Base-by-base conservation (phyloP, 352 stramenopile genomes). In the Aphanomyces astaci region DNA sequence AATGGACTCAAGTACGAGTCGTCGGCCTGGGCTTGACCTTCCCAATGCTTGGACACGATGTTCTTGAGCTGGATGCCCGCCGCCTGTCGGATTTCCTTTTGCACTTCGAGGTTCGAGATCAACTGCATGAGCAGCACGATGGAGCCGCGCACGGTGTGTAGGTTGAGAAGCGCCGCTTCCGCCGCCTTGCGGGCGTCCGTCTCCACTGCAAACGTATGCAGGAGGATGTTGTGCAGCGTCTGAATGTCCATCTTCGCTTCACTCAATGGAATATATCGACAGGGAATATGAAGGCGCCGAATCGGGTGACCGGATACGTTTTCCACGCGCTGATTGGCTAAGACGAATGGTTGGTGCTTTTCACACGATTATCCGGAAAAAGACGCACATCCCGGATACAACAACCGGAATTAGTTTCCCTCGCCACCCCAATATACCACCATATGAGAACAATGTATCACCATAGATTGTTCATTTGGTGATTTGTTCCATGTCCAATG, bases 11-110 rank as follows among this genome's bases (percentile, higher is more conserved):
- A 68, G 69, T 89, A 82, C 56, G 95, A 87, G 43, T 84, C 82
- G 15, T 94, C 74, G 24, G 85, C 78, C 52, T 96, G 75, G 56
- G 90, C 76, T 7, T 72, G 65, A 40, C 82, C 90, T 49, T 96
- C 86, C 95, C 95, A 98, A 71, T 96, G 95, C 79, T 97, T 96
- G 32, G 95, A 81, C 66, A 97, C 95, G 30, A 98, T 84, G 79
- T 98, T 98, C 78, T 98, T 98, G 36, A 98, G 79, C 74, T 94
- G 89, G 73, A 98, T 96, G 51, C 92, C 90, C 31, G 92, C 93
- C 17, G 92, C 95, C 73, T 98, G 93, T 46, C 95, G 86, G 51
- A 98, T 87, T 67, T 93, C 85, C 51, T 79, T 81, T 49, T 82
- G 82, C 51, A 92, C 84, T 24, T 71, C 78, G 54, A 80, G 74